Evolutionary conservation across 352 stramenopile species (phyloP), one percentile per base, ranked within the genome.

Genomic region (Aphanomyces invadans): DNA sequence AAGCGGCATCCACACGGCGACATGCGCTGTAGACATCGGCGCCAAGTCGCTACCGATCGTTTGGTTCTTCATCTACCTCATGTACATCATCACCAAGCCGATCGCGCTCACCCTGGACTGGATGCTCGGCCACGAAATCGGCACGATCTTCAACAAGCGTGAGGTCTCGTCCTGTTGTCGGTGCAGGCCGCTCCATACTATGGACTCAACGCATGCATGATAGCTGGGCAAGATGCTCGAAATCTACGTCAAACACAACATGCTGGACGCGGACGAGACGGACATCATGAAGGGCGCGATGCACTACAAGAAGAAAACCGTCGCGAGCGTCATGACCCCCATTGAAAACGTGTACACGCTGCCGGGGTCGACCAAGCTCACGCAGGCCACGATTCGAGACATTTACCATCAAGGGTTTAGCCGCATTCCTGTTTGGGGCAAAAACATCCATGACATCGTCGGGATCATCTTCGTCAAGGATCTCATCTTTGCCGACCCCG

Each of bases 181-280:
- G 26, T 25, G 17, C 15, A 12, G 39, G 23, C 38, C 38, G n/a
- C 9, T 10, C 17, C 11, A 25, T 31, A 68, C 26, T 10, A 59
- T 15, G 17, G 1, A 49, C 29, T 62, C 21, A 23, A 9, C n/a
- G 15, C 3, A 2, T 12, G 23, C 19, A 23, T 75, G 73, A 9
- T 90, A 99, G 81, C 89, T 99, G 54, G 71, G 87, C 26, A 97
- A 98, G 71, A 80, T 99, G 26, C 83, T 99, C 26, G 87, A 99
- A 68, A 97, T 99, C 70, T 95, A 99, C 74, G 92, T 98, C 1
- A 79, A 94, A 59, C 80, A 97, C 62, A 73, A 87, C 56, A 85
- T 82, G 70, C 65, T 99, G 72, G 91, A 98, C 77, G 81, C 87
- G 25, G 87, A 95, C 48, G 94, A 99, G 73, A 92, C 92, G 52